Conservation (phyloP, 1,139 yeast species). For the Geotrichum aggregatum region DNA sequence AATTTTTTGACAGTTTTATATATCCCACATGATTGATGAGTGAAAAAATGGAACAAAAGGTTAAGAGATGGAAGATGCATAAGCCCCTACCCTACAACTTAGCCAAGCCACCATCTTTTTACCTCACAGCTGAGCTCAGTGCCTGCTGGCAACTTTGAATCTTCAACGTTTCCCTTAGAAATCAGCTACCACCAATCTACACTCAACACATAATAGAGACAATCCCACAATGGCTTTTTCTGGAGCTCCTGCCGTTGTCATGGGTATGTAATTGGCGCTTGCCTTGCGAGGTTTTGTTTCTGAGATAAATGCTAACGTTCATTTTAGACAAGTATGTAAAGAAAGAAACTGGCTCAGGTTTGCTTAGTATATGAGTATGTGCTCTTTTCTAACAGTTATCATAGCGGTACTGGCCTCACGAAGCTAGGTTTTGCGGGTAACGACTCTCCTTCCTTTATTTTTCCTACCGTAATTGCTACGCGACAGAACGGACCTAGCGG, state of each 20-base stretch:
- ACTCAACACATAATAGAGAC: not conserved
- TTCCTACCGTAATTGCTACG: constrained; percentile 97
- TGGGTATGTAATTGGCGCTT: constrained; percentile 52
- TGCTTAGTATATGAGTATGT: not conserved
- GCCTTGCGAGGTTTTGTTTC: not conserved
- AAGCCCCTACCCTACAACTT: not conserved
- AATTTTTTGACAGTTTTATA: not conserved
- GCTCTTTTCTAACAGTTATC: not conserved
- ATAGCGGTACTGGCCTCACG: constrained; percentile 94
- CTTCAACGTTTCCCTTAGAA: not conserved
- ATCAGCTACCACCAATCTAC: not conserved
- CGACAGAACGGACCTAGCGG: constrained; percentile 43
- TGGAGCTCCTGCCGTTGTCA: constrained; percentile 78
- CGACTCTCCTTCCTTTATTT: constrained; percentile 93
- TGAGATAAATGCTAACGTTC: not conserved
- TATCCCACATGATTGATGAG: not conserved
- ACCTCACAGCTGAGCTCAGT: not conserved
- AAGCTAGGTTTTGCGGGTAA: constrained; percentile 98
- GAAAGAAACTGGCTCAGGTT: not conserved
- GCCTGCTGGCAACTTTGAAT: constrained; percentile 13
- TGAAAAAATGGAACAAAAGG: too few relatives aligned
- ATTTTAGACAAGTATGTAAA: constrained; percentile 29
- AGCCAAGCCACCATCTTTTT: constrained; percentile 11
- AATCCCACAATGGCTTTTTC: constrained; percentile 30
- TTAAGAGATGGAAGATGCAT: too few relatives aligned